Evolutionary conservation across 2,329 filamentous ascomycete species (phyloP).

Genomic region (Trichoderma afroharzianum): DNA sequence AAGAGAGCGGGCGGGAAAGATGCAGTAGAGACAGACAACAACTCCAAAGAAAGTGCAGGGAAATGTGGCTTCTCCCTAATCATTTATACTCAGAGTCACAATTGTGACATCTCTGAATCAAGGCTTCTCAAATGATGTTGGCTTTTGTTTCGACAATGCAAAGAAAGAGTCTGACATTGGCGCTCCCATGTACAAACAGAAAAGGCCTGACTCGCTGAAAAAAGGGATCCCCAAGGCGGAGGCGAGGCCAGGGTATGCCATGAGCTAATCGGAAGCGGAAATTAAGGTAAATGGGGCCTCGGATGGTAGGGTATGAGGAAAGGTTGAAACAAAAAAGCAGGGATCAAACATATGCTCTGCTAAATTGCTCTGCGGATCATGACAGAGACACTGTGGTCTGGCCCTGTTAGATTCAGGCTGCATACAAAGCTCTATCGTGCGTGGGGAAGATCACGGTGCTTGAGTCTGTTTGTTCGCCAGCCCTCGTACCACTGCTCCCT

Average conservation of each 20-base stretch:
- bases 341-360: background rate
- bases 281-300: background rate
- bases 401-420: background rate
- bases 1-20: background rate
- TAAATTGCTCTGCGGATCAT: conserved; percentile 4
- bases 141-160: background rate
- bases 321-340: background rate
- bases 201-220: background rate
- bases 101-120: background rate
- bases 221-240: background rate
- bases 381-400: conserved; percentile 10
- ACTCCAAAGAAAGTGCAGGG: background rate
- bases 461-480: conserved; percentile 75
- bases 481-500: conserved; percentile 93
- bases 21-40: background rate
- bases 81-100: background rate
- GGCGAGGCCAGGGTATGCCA: background rate
- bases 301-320: background rate
- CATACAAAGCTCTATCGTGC: conserved; percentile 27
- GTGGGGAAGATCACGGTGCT: conserved; percentile 46
- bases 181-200: background rate
- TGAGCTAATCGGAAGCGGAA: background rate
- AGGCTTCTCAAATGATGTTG: background rate
- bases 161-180: background rate
- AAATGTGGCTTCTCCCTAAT: background rate